Percentiles rank a stretch among this genome's conserved stretches.
Evolutionary conservation across 495 filamentous ascomycete genomes (phyloP).

Genomic region (Beverwykella pulmonaria): DNA sequence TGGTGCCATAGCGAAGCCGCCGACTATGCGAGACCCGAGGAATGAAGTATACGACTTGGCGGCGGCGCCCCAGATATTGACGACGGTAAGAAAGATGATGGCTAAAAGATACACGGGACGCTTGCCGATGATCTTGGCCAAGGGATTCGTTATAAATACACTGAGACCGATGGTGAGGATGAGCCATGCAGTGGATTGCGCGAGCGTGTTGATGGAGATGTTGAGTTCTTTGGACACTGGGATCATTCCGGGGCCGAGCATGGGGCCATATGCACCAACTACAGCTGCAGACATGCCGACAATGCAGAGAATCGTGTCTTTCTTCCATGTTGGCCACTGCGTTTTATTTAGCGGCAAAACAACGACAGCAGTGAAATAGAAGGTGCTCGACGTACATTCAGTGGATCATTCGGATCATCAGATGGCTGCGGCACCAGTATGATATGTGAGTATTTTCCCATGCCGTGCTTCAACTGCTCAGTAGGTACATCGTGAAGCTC

Average conservation of each 20-base stretch:
- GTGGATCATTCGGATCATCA: constrained; percentile 21
- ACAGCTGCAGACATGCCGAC: constrained; percentile 58
- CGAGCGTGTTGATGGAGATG: constrained; percentile 47
- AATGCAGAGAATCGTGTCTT: constrained; percentile 58
- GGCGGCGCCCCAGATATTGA: constrained; percentile 64
- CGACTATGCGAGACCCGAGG: constrained; percentile 55
- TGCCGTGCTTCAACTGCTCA: constrained; percentile 15
- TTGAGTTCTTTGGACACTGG: constrained; percentile 50
- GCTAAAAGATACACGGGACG: constrained; percentile 64
- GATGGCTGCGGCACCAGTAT: constrained; percentile 12
- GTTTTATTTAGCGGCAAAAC: neutral
- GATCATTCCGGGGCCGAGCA: constrained; percentile 53
- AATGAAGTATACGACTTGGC: constrained; percentile 60
- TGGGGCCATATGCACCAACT: constrained; percentile 59
- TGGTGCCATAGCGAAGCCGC: constrained; percentile 60
- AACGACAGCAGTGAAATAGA: no score
- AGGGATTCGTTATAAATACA: constrained; percentile 62
- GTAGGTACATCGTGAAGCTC: constrained; percentile 10
- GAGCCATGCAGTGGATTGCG: constrained; percentile 53
- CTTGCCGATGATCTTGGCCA: constrained; percentile 67
- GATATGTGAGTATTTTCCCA: constrained; percentile 12
- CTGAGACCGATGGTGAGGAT: constrained; percentile 57
- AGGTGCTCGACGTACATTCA: constrained; percentile 1
- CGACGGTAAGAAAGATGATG: constrained; percentile 59
- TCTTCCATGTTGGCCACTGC: constrained; percentile 57